Conservation (phyloP, 2,329 filamentous ascomycete species). For the Fusarium verrucosum region DNA sequence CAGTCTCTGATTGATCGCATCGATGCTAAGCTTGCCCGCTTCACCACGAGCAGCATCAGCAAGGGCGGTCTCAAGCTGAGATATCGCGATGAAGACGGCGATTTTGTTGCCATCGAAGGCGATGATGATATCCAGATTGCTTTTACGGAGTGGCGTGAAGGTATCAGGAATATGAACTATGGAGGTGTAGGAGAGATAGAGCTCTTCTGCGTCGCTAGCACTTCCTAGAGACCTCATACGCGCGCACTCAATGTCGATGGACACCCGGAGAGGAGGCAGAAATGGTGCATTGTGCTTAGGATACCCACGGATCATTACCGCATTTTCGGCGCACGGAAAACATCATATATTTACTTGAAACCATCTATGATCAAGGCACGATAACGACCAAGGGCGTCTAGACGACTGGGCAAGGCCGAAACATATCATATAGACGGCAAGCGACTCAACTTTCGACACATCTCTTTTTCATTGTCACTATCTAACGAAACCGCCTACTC, state of each 20-base stretch:
- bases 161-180: slow-evolving; percentile 62
- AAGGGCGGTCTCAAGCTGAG: slow-evolving; percentile 85
- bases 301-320: slow-evolving; percentile 46
- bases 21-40: slow-evolving; percentile 90
- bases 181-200: slow-evolving; percentile 89
- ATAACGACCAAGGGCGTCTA: slow-evolving; percentile 41
- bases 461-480: slow-evolving; percentile 29
- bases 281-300: slow-evolving; percentile 43
- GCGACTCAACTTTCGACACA: slow-evolving; percentile 39
- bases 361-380: slow-evolving; percentile 38
- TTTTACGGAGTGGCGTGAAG: slow-evolving; percentile 92
- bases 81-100: slow-evolving; percentile 91
- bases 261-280: slow-evolving; percentile 29
- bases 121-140: slow-evolving; percentile 97
- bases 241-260: slow-evolving; percentile 13
- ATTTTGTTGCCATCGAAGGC: slow-evolving; percentile 91
- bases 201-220: slow-evolving; percentile 76
- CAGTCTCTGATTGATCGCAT: slow-evolving; percentile 94
- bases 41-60: slow-evolving; percentile 84
- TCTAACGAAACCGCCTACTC: slow-evolving; percentile 29
- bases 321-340: slow-evolving; percentile 48
- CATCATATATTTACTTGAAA: slow-evolving; percentile 41
- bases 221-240: slow-evolving; percentile 35
- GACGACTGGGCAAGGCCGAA: slow-evolving; percentile 34
- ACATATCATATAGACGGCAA: slow-evolving; percentile 48